Evolutionary conservation across 23 red algal species (phyloP), one percentile per base, ranked within the genome.

Genomic region (Gracilaria vermiculophylla): DNA sequence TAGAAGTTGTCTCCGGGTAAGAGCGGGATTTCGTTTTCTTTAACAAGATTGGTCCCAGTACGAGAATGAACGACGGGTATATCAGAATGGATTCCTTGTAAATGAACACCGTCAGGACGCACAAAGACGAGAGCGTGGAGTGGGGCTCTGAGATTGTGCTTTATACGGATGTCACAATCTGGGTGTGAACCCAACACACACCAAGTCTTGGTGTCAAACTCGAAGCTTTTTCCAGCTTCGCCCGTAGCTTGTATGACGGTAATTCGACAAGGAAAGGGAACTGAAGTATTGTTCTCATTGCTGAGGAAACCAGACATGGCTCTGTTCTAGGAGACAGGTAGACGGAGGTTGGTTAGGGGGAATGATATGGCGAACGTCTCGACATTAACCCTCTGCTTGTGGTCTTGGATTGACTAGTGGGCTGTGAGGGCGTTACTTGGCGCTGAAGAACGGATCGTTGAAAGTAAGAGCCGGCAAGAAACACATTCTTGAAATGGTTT

Each of bases 161-260:
- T 51, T 36, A 90, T 90, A 8, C 55, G 72, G 33, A 90, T 90
- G 47, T 90, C 86, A 45, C 86, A 90, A 20, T 90, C 71, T 53
- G 13, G 25, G 40, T 90, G 86, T 25, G 72, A 67, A 42, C 86
- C 86, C 21, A 90, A 16, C 6, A 69, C 53, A 53, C 86, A 90
- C 71, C 86, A 90, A 8, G 58, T 80, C 31, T 72, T 50, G 50
- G 52, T 40, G 21, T 78, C 86, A 15, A 73, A 74, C 31, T 74
- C 34, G 42, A 47, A 82, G 53, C 56, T 65, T 37, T 62, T 82
- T 16, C 78, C 78, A 5, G 29, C 32, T 17, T 82, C 32, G 42
- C 78, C 78, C 2, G 40, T 40, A 21, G 53, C 53, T 37, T 82
- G 44, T 36, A 62, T 50, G 35, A 82, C 78, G 52, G 56, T 82